These are phyloP conservation scores for Vachellia collinsii DNA, from an alignment of 306 rosid species.

Conservation along the genomic window DNA sequence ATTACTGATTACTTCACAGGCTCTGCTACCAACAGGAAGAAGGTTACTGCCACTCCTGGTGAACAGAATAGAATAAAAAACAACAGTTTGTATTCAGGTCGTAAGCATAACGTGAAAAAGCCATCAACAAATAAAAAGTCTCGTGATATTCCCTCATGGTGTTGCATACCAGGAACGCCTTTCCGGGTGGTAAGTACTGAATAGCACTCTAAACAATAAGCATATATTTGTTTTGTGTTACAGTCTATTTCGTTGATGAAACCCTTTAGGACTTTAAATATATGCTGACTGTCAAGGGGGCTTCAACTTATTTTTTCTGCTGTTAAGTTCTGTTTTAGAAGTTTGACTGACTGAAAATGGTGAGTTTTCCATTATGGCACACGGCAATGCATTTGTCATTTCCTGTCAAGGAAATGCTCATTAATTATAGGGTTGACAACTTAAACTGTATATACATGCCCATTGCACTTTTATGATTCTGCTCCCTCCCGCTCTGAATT, in stretches of 20 bases:
- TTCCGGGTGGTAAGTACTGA: slow-evolving; percentile 76
- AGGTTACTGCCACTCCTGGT: slow-evolving; percentile 42
- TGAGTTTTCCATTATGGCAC: slow-evolving; percentile 12
- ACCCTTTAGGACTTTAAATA: not conserved
- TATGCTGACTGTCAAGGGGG: slow-evolving; percentile 17
- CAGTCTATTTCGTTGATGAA: slow-evolving; percentile 4
- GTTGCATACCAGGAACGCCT: slow-evolving; percentile 86
- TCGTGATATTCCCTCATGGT: slow-evolving; percentile 78
- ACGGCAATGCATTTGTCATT: not conserved
- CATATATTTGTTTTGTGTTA: slow-evolving; percentile 18
- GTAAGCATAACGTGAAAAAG: slow-evolving; percentile 48
- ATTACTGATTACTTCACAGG: slow-evolving; percentile 87
- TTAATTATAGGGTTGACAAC: slow-evolving; percentile 25
- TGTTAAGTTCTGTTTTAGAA: slow-evolving; percentile 20
- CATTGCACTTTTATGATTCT: slow-evolving; percentile 27
- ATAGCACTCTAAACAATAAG: slow-evolving; percentile 31
- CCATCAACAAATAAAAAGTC: slow-evolving; percentile 49
- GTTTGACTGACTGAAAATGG: not conserved
- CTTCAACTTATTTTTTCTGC: slow-evolving; percentile 2
- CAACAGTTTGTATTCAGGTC: slow-evolving; percentile 42
- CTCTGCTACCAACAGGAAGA: slow-evolving; percentile 56
- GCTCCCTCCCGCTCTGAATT: not conserved
- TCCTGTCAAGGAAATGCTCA: slow-evolving; percentile 33
- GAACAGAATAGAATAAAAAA: slow-evolving; percentile 45
- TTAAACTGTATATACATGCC: slow-evolving; percentile 23